Conservation (phyloP, 2,329 filamentous ascomycete species). For the Cordyceps cicadae region DNA sequence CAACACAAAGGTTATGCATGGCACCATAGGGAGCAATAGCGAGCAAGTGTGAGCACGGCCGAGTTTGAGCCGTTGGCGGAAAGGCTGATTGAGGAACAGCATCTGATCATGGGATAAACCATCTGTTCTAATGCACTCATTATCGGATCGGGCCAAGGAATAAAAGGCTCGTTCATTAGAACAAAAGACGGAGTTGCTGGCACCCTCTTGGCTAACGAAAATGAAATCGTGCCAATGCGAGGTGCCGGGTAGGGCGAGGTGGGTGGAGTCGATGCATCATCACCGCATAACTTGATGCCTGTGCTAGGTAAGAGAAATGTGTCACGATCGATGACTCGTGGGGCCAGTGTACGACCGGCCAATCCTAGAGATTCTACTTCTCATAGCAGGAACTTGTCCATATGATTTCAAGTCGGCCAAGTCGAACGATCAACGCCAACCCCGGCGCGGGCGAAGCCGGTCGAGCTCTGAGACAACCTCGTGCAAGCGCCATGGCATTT, state of each 20-base stretch:
- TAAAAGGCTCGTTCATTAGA: conserved; percentile 5
- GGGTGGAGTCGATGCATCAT: not conserved
- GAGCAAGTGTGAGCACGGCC: too few relatives aligned
- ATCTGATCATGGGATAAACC: not conserved
- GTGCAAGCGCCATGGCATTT: too few relatives aligned
- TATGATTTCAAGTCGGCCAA: not conserved
- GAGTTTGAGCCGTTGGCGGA: not conserved
- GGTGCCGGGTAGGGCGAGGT: not conserved
- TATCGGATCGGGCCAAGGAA: not conserved
- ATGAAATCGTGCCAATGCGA: not conserved
- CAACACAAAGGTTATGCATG: not conserved
- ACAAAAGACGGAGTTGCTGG: not conserved
- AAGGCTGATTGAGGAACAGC: not conserved
- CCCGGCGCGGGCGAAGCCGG: not conserved
- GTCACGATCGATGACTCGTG: not conserved
- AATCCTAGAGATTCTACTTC: not conserved
- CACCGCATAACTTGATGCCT: not conserved
- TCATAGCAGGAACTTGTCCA: not conserved
- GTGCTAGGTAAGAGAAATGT: not conserved
- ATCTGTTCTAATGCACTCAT: too few relatives aligned
- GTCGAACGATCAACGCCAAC: not conserved
- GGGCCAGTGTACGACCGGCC: not conserved
- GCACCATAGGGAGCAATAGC: too few relatives aligned
- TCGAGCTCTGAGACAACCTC: not conserved
- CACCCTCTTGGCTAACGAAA: not conserved